Conservation (phyloP, 495 filamentous ascomycete species). For the Penicillium flavigenum region DNA sequence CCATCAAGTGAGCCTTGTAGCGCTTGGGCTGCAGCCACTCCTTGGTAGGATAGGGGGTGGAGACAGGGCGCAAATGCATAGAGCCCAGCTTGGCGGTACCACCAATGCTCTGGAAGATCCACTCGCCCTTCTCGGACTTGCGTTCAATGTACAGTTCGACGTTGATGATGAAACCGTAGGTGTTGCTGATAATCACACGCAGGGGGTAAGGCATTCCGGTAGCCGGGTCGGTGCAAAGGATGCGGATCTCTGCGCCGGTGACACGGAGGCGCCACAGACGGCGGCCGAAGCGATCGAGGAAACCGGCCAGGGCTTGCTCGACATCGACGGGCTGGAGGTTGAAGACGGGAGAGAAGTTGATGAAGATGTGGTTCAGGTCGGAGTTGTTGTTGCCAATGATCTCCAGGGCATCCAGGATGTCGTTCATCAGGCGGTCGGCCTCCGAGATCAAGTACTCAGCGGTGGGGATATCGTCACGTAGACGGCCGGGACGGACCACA, state of each 20-base stretch:
- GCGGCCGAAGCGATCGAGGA: conserved; percentile 93
- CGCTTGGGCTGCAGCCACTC: conserved; percentile 98
- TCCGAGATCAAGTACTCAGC: conserved; percentile 98
- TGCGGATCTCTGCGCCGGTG: conserved; percentile 96
- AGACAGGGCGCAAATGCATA: conserved; percentile 90
- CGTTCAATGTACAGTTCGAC: conserved; percentile 97
- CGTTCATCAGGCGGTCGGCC: conserved; percentile 92
- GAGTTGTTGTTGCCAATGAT: conserved; percentile 99
- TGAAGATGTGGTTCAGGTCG: conserved; percentile 99
- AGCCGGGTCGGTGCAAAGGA: conserved; percentile 86
- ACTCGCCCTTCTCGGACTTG: conserved; percentile 95
- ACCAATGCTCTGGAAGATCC: conserved; percentile 97
- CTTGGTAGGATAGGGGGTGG: conserved; percentile 93
- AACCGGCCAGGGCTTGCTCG: conserved; percentile 89
- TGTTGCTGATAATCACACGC: conserved; percentile 96
- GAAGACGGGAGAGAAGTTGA: conserved; percentile 97
- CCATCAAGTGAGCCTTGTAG: conserved; percentile 99
- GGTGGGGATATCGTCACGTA: conserved; percentile 95
- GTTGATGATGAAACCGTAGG: conserved; percentile 97
- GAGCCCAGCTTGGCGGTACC: conserved; percentile 91
- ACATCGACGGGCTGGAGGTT: conserved; percentile 87
- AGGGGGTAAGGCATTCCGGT: conserved; percentile 89
- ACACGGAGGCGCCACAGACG: conserved; percentile 96
- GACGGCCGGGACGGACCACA: conserved; percentile 85
- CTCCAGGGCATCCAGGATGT: conserved; percentile 95